Evolutionary conservation across 2,329 filamentous ascomycete genomes (phyloP), one percentile per base, ranked within the genome.

Genomic region (Grosmannia huntii): DNA sequence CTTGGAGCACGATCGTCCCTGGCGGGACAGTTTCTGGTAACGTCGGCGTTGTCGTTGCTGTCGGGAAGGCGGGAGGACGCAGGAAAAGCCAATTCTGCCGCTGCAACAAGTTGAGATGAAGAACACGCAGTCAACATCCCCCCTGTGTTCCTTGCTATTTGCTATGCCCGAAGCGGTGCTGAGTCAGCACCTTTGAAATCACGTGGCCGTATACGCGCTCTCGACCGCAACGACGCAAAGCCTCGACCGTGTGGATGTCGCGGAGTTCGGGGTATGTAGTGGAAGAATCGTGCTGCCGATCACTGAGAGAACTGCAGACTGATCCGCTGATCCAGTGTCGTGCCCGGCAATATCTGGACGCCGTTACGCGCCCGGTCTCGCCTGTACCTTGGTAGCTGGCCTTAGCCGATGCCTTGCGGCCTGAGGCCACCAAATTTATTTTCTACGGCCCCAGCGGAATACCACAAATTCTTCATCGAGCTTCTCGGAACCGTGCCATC

Each of bases 1-100:
- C 66, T 70, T 75, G 75, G 72, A 38, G 38, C 33, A 23, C 25
- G 14, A 33, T 16, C 16, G 56, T 50, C 51, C 51, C 23, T 12
- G 54, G n/a, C 33, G 33, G 52, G 41, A 55, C 53, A 46, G 38
- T 36, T 48, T 46, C 16, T 55, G 27, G 28, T 4, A 28, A 28
- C 1, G 21, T 19, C 46, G 38, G 7, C 25, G 53, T 23, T 44
- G 23, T 21, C 14, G 36, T 28, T 53, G 16, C n/a, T 28, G n/a
- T 11, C 25, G 7, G 53, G 36, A 38, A 27, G 31, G 9, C 16
- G 41, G 9, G 41, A 27, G 21, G 25, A 31, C 16, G 14, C n/a
- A 23, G 3, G 31, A 33, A 54, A n/a, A 7, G 7, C 16, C 51
- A 38, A 33, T 54, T 41, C 33, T 23, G 52, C 16, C 27, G 27